Evolutionary conservation across 2,329 filamentous ascomycete genomes (phyloP).

Genomic region (Pseudogymnoascus sp.): DNA sequence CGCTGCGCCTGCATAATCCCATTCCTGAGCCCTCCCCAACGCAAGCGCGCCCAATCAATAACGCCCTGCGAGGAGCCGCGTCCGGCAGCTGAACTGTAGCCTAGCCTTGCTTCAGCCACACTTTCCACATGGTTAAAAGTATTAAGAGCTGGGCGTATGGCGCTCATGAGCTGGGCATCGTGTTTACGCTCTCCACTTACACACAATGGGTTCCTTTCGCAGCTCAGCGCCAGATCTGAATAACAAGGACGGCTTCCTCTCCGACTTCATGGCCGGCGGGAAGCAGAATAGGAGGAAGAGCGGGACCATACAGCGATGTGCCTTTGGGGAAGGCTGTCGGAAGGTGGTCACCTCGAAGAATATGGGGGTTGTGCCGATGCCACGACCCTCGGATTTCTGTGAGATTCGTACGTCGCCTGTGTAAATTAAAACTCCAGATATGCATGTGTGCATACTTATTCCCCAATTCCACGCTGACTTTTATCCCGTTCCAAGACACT

Average conservation of each 20-base stretch:
- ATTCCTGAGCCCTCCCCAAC: background rate
- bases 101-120: constrained; percentile 5
- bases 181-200: background rate
- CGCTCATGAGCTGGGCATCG: background rate
- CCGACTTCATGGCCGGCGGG: background rate
- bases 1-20: background rate
- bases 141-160: background rate
- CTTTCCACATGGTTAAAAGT: background rate
- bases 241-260: background rate
- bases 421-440: background rate
- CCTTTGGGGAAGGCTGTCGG: background rate
- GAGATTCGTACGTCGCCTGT: background rate
- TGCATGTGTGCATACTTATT: background rate
- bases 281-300: background rate
- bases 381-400: background rate
- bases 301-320: background rate
- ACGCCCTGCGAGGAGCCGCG: background rate
- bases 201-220: background rate
- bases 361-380: background rate
- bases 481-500: background rate
- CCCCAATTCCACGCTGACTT: background rate
- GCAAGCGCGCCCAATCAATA: constrained; percentile 1
- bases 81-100: background rate
- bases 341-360: background rate
- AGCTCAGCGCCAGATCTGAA: background rate